Evolutionary conservation across 441 rosid species (phyloP), one percentile per base, ranked within the genome.

Genomic region (Mallotus repandus): DNA sequence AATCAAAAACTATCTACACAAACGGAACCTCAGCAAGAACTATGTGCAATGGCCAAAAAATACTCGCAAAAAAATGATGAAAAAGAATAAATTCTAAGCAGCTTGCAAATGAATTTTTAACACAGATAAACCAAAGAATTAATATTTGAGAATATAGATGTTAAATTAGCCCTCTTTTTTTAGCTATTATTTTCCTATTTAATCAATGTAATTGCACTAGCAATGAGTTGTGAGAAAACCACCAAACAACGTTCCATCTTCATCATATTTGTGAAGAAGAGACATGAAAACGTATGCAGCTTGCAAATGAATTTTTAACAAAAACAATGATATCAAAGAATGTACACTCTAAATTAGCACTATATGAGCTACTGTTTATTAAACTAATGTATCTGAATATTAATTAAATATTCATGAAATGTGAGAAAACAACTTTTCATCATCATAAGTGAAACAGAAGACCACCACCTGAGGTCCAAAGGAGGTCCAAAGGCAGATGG

Each of bases 271-370:
- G 41, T 38, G 41, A 38, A 4, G 7, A 38, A 5, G 7, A 38
- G 41, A 38, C 41, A 38, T 4, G 7, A 53, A 53, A 13, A 53
- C 0, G n/a, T 6, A 53, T 53, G 56, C 56, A 53, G 18, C 56
- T 53, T 53, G 56, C 56, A 53, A 38, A 45, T 54, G 58, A 54
- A n/a, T 54, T 54, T 54, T 54, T 11, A 65, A n/a, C 29, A 63
- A 5, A 55, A 8, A 15, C 55, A 43, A 5, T 45, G 41, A 21
- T 10, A 41, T 38, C 52, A 29, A 41, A 69, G 38, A 25, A 41
- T 69, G 56, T 53, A 63, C 19, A 58, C 59, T 59, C 7, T 12
- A 18, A n/a, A 68, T 5, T 16, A 58, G 53, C 49, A 2, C 45
- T 59, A 19, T 58, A 25, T 53, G 16, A 62, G 59, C 59, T 50